Conservation (phyloP, 2,329 filamentous ascomycete species). For the Pseudogymnoascus sp. region DNA sequence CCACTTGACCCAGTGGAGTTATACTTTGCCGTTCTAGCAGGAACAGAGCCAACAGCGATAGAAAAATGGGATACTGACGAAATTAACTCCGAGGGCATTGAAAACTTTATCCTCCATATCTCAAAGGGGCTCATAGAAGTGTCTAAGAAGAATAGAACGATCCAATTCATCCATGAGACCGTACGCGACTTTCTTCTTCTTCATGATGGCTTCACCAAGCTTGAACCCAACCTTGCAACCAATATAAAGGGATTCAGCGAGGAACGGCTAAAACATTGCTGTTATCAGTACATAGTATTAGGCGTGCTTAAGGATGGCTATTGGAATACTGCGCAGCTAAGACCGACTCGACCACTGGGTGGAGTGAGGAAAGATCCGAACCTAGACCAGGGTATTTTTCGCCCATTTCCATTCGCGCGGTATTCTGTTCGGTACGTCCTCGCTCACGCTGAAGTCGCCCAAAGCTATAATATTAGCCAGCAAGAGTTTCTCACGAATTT, state of each 20-base stretch:
- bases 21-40: conserved; percentile 34
- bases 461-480: conserved; percentile 2
- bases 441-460: conserved; percentile 32
- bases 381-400: not conserved
- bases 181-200: conserved; percentile 31
- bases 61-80: conserved; percentile 20
- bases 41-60: conserved; percentile 18
- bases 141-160: conserved; percentile 20
- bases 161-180: conserved; percentile 35
- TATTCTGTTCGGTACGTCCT: conserved; percentile 34
- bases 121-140: conserved; percentile 37
- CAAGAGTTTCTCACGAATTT: not conserved
- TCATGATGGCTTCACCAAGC: not conserved
- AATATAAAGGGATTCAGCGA: conserved; percentile 22
- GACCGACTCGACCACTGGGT: conserved; percentile 7
- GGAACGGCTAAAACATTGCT: conserved; percentile 37
- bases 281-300: conserved; percentile 31
- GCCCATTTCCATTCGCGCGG: conserved; percentile 34
- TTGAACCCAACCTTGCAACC: not conserved
- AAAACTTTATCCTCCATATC: conserved; percentile 29
- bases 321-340: conserved; percentile 11
- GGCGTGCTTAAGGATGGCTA: conserved; percentile 15
- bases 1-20: conserved; percentile 37
- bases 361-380: conserved; percentile 16
- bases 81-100: conserved; percentile 23